Evolutionary conservation across 176 grass and related monocot genomes (phyloP), one percentile per base, ranked within the genome.

Genomic region (Puya raimondii): DNA sequence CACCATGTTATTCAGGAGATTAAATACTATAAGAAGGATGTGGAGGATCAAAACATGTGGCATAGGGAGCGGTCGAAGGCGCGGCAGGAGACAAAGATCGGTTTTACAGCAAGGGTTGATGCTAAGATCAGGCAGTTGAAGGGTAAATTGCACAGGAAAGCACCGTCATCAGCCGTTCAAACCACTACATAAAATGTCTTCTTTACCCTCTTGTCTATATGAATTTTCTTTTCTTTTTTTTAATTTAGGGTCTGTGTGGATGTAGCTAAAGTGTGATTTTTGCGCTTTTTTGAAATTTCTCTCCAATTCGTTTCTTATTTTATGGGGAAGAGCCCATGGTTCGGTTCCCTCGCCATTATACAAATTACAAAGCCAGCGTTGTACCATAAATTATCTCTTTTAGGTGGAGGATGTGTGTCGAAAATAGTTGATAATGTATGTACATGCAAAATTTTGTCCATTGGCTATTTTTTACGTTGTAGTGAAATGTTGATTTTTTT

Each of bases 1-100:
- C 89, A 99, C 78, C 94, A 99, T 80, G 89, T 99, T 71, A 93
- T 93, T 52, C 94, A 99, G 76, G 94, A 99, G 72, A 99, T 93
- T 23, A 99, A 93, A 56, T 99, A 93, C 74, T 76, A 85, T 47
- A 70, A 70, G 66, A 93, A 91, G 68, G 94, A 99, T 21, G 75
- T 93, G 0, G 90, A 93, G 72, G 94, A 99, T 68, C 74, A 90
- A 65, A 80, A 64, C 33, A 99, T 93, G 89, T 99, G 94, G 94
- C 93, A 93, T 75, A 88, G 94, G 72, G 94, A 93, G 57, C 79
- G 87, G 51, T 81, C 84, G 6, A 99, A 91, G 75, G 90, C 94
- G 9, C 74, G 94, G 64, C 90, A 90, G 69, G 74, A 71, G 77
- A 99, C 94, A 2, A 99, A 99, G 90, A 99, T 90, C 68, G 90